Conservation (phyloP, 2,329 filamentous ascomycete species). For the Rhytidhysteron rufulum region DNA sequence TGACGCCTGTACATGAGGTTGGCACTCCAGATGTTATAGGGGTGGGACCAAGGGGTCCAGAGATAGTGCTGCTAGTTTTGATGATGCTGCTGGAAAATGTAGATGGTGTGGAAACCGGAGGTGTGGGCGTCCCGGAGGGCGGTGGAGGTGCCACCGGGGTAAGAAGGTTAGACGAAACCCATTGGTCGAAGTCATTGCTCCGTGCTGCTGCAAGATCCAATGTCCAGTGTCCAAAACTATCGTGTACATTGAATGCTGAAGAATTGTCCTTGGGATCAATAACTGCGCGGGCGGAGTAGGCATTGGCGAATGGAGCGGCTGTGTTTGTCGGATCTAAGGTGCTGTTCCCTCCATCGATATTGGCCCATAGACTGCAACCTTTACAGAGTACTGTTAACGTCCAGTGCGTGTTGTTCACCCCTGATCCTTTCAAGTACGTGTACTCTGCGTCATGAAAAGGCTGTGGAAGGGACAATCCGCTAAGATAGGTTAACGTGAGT, state of each 20-base stretch:
- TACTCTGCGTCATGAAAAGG: conserved; percentile 23
- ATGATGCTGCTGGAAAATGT: conserved; percentile 11
- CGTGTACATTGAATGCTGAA: conserved; percentile 28
- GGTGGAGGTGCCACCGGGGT: conserved; percentile 12
- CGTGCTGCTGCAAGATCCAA: conserved; percentile 21
- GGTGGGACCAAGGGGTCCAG: conserved; percentile 9
- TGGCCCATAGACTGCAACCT: conserved; percentile 26
- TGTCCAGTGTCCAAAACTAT: conserved; percentile 22
- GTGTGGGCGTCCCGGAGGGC: conserved; percentile 11
- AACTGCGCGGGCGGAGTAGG: conserved; percentile 14
- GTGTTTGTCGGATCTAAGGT: conserved; percentile 15
- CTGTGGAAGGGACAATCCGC: conserved; percentile 26
- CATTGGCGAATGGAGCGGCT: conserved; percentile 23
- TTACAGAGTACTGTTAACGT: conserved; percentile 25
- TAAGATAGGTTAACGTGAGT: conserved; percentile 9
- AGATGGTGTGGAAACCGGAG: conserved; percentile 9
- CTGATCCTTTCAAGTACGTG: conserved; percentile 27
- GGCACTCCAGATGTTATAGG: conserved; percentile 19
- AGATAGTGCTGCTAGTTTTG: conserved; percentile 10
- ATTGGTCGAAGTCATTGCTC: conserved; percentile 20
- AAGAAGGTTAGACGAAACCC: conserved; percentile 20
- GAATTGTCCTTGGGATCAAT: conserved; percentile 25
- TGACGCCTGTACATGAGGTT: conserved; percentile 15
- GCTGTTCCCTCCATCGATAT: conserved; percentile 20
- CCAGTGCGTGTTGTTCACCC: conserved; percentile 29